Evolutionary conservation across 1,284 basidiomycete species (phyloP), one percentile per base, ranked within the genome.

Genomic region (Rhodotorula sp.): DNA sequence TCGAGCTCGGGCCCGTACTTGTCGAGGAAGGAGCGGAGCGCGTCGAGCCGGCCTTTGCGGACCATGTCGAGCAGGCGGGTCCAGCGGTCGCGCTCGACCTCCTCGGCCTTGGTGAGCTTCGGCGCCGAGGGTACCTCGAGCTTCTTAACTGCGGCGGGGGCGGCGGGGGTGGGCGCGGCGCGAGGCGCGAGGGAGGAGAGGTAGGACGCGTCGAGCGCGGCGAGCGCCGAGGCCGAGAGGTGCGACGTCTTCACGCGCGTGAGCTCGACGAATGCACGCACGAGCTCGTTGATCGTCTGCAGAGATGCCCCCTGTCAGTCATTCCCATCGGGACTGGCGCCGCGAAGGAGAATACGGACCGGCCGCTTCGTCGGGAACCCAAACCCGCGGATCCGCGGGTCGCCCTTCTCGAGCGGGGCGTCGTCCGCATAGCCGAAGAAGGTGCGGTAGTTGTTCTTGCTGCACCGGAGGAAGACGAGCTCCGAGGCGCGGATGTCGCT

Each of bases 341-440:
- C 63, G 15, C 48, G 32, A 48, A 13, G 15, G 36, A 56, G 53
- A 48, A 39, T 9, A 85, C 90, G 75, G 80, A 94, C 92, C 17
- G 94, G 94, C 76, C 94, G 86, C 41, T 93, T 88, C 3, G 94
- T 97, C 10, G 93, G 93, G 82, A 97, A 97, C 0, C 94, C 93
- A 81, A 96, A 96, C 0, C 89, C 91, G 61, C 94, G 87, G 46
- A 97, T 83, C 56, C 94, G 86, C 34, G 87, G 86, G 77, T 97
- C 92, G 34, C 85, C 86, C 83, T 89, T 89, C 51, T 83, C 77
- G 25, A 91, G 82, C 4, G 87, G 80, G 19, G 88, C 87, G 7
- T 84, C 89, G 29, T 94, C 91, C 21, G 53, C 29, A 77, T 93
- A 94, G 61, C 93, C 93, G 73, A 92, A 85, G 81, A 97, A 96